Evolutionary conservation across 139 green algal species (phyloP).

Genomic region (Coccomyxa sp.): DNA sequence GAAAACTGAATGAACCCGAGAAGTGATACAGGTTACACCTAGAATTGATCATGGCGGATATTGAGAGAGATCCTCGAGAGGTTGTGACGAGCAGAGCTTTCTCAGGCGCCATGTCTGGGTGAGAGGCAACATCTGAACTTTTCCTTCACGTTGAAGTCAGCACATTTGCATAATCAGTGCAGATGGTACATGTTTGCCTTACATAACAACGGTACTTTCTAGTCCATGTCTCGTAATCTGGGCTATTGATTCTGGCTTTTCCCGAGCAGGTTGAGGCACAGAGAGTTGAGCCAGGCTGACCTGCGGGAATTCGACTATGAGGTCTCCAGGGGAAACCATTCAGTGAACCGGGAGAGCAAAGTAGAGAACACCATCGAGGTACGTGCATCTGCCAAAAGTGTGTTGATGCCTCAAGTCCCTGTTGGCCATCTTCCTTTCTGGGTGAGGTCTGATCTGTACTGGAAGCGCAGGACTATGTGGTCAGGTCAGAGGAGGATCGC

Average conservation of each 20-base stretch:
- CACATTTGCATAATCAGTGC: background rate
- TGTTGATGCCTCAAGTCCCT: background rate
- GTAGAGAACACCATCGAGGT: conserved; percentile 20
- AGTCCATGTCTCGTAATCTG: background rate
- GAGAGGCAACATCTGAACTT: background rate
- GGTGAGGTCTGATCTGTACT: background rate
- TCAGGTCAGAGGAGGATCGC: background rate
- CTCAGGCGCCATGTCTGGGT: background rate
- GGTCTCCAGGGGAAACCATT: background rate
- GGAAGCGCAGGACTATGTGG: background rate
- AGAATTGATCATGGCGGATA: no score
- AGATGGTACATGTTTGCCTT: background rate
- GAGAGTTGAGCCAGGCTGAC: conserved; percentile 19
- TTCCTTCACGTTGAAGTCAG: no score
- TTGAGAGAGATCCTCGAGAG: background rate
- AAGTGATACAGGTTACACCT: no score
- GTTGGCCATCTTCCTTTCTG: background rate
- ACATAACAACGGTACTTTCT: background rate
- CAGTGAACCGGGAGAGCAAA: background rate
- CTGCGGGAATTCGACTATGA: conserved; percentile 19
- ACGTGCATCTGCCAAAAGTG: background rate
- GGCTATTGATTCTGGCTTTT: background rate
- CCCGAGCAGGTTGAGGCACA: conserved; percentile 21
- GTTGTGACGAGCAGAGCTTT: background rate
- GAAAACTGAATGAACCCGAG: no score